Conservation (phyloP, 1,139 yeast genomes). For the Citeromyces hawaiiensis region DNA sequence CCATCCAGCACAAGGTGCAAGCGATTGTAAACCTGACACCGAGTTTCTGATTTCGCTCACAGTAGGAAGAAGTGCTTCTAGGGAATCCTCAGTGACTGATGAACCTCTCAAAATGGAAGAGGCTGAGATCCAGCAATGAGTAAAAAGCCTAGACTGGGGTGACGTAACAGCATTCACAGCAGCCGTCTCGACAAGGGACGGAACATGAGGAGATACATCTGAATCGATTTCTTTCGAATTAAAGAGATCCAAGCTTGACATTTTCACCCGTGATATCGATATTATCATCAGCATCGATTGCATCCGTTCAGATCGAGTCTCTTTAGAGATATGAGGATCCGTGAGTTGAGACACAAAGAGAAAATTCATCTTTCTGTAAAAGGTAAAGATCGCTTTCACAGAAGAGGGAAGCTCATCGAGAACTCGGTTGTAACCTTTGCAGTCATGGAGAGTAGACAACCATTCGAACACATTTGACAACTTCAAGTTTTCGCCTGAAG, state of each 20-base stretch:
- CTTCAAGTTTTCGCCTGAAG: conserved; percentile 41
- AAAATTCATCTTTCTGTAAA: conserved; percentile 55
- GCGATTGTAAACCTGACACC: conserved; percentile 2
- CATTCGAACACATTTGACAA: conserved; percentile 63
- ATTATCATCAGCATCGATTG: conserved; percentile 52
- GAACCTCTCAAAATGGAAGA: conserved; percentile 15
- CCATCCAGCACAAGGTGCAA: conserved; percentile 87
- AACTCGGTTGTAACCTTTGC: conserved; percentile 23
- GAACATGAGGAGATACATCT: conserved; percentile 42
- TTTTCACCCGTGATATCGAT: conserved; percentile 54
- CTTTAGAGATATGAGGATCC: conserved; percentile 39
- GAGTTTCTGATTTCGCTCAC: background rate
- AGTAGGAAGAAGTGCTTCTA: conserved; percentile 4
- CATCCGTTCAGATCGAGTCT: conserved; percentile 61
- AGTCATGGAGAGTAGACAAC: conserved; percentile 42
- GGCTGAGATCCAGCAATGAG: conserved; percentile 56
- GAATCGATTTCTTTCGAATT: conserved; percentile 14
- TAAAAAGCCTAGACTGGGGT: conserved; percentile 66
- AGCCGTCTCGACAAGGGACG: conserved; percentile 80
- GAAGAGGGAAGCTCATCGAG: conserved; percentile 57
- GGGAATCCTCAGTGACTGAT: background rate
- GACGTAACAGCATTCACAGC: conserved; percentile 61
- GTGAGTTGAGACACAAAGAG: conserved; percentile 56
- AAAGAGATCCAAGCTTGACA: conserved; percentile 50
- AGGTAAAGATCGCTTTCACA: conserved; percentile 48